Evolutionary conservation across 495 filamentous ascomycete species (phyloP).

Genomic region (Aspergillus sclerotiicarbonarius): DNA sequence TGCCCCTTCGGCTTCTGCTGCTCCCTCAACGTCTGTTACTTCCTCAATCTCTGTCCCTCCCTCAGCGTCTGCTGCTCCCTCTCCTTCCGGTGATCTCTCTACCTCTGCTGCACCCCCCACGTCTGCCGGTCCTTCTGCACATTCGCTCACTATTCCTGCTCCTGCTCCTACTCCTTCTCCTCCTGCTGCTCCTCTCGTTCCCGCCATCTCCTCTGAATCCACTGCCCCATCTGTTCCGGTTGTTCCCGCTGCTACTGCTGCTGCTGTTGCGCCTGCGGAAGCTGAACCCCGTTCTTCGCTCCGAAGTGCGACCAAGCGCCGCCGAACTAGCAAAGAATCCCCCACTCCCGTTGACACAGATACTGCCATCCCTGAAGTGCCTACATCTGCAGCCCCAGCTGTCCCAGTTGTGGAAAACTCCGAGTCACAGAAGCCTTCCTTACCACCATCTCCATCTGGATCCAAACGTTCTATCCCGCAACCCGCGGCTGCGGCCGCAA

Average conservation of each 20-base stretch:
- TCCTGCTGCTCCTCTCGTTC: not conserved
- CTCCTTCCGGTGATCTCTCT: no score
- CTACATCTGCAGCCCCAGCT: constrained; percentile 5
- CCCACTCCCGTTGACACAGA: constrained; percentile 18
- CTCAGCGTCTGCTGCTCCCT: no score
- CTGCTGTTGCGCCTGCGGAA: constrained; percentile 12
- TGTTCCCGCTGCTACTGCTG: not conserved
- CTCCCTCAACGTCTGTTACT: not conserved
- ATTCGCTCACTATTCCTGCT: not conserved
- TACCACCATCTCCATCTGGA: constrained; percentile 27
- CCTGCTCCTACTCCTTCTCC: not conserved
- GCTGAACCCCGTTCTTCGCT: constrained; percentile 18
- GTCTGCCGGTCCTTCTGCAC: no score
- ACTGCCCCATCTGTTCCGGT: not conserved
- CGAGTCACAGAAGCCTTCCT: constrained; percentile 20
- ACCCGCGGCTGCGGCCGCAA: constrained; percentile 1
- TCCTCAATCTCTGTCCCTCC: not conserved
- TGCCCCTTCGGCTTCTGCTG: not conserved
- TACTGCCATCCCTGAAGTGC: constrained; percentile 28
- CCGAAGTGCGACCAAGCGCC: constrained; percentile 25
- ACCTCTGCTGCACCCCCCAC: no score
- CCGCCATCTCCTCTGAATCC: not conserved
- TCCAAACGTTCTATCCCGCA: constrained; percentile 25
- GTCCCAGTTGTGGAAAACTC: constrained; percentile 11
- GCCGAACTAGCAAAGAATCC: constrained; percentile 22